These are phyloP conservation scores for Malus sylvestris DNA, from an alignment of 306 rosid species.

Conservation along the genomic window DNA sequence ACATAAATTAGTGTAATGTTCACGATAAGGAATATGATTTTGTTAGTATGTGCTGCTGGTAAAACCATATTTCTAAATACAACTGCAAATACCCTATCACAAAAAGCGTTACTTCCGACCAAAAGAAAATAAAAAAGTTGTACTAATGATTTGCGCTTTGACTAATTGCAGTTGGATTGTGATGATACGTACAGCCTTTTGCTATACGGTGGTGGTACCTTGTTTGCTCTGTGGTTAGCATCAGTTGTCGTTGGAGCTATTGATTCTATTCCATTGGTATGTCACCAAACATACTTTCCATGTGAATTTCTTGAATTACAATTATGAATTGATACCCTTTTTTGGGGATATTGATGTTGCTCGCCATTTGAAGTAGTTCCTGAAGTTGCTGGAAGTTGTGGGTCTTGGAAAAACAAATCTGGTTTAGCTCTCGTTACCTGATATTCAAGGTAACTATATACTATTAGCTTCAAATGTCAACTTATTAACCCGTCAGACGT, in stretches of 20 bases:
- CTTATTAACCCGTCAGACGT: neutral
- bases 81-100: neutral
- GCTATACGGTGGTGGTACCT: constrained; percentile 48
- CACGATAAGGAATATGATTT: neutral
- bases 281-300: neutral
- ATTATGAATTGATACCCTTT: neutral
- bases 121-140: neutral
- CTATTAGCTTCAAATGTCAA: neutral
- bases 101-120: neutral
- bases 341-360: neutral
- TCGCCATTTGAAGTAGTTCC: constrained; percentile 40
- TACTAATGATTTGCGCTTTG: neutral
- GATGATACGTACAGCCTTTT: constrained; percentile 28
- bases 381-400: constrained; percentile 78
- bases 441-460: constrained; percentile 57
- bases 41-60: neutral
- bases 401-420: constrained; percentile 69
- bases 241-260: constrained; percentile 72
- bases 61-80: neutral
- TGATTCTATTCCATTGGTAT: constrained; percentile 81
- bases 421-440: constrained; percentile 80
- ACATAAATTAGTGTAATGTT: neutral
- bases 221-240: constrained; percentile 52
- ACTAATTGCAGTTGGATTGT: constrained; percentile 44
- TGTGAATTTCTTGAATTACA: neutral